A percentile compares a stretch with the other conserved stretches of the same genome.
Conservation (phyloP, 2,329 filamentous ascomycete genomes). For the Colletotrichum theobromicola region DNA sequence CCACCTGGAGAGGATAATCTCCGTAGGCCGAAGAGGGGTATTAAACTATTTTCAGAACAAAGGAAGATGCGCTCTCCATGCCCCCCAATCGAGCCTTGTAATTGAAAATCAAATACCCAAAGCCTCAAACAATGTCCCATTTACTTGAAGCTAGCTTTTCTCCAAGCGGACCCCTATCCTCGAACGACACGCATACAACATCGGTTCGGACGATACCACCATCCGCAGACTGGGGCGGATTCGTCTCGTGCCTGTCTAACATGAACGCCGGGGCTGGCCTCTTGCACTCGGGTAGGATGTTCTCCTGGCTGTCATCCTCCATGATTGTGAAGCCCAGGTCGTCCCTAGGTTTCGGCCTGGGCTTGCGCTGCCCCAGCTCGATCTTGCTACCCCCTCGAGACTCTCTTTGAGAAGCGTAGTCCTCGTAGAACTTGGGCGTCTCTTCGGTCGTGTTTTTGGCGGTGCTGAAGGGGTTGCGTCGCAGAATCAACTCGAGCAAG, state of each 20-base stretch:
- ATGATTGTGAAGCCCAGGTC: slow-evolving; percentile 21
- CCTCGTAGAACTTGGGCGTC: not conserved
- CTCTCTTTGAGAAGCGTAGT: not conserved
- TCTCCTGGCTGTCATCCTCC: slow-evolving; percentile 20
- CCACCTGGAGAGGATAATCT: not conserved
- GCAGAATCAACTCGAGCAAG: slow-evolving; percentile 16
- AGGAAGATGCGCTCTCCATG: not conserved
- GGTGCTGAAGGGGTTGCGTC: not conserved
- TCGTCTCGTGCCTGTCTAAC: not conserved
- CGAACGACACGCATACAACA: slow-evolving; percentile 13
- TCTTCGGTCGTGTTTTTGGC: not conserved
- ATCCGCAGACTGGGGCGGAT: not conserved
- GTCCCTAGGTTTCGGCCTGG: slow-evolving; percentile 7
- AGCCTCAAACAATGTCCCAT: not conserved
- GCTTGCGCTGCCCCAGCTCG: slow-evolving; percentile 17
- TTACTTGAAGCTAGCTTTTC: not conserved
- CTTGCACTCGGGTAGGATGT: not conserved
- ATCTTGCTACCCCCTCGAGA: not conserved
- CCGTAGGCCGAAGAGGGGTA: not conserved
- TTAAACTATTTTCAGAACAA: not conserved
- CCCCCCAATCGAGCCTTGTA: not conserved
- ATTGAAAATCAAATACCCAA: not conserved
- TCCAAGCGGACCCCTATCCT: not conserved
- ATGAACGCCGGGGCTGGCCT: not conserved
- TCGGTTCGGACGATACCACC: slow-evolving; percentile 8